Percentiles rank a stretch among this genome's conserved stretches.
Conservation (phyloP, 1,284 basidiomycete species). For the Sphaerobolus stellatus region DNA sequence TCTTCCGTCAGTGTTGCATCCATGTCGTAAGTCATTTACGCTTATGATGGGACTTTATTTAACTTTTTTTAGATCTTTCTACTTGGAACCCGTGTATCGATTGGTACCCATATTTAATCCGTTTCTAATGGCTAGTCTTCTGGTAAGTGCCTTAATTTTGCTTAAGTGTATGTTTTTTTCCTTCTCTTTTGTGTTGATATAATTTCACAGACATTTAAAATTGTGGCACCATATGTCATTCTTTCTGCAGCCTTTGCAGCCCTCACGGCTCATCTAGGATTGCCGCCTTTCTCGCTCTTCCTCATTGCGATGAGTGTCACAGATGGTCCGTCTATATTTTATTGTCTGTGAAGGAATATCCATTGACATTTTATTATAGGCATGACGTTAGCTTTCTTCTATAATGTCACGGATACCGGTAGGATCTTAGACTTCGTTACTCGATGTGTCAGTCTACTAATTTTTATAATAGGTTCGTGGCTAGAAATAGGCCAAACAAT, state of each 20-base stretch:
- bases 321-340: slow-evolving; percentile 51
- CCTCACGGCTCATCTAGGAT: slow-evolving; percentile 60
- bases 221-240: slow-evolving; percentile 77
- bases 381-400: slow-evolving; percentile 84
- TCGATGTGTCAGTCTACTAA: not conserved
- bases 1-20: slow-evolving; percentile 70
- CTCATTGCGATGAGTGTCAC: slow-evolving; percentile 72
- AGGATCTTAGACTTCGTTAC: slow-evolving; percentile 17
- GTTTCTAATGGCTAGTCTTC: slow-evolving; percentile 76
- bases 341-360: slow-evolving; percentile 1
- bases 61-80: slow-evolving; percentile 64
- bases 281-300: slow-evolving; percentile 78
- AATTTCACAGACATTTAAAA: slow-evolving; percentile 71
- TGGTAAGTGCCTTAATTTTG: slow-evolving; percentile 44
- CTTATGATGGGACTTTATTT: not conserved
- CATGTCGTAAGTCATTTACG: slow-evolving; percentile 61
- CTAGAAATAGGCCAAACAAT: slow-evolving; percentile 88
- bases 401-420: slow-evolving; percentile 79
- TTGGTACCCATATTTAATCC: slow-evolving; percentile 86
- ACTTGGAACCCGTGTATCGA: slow-evolving; percentile 86
- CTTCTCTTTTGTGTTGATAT: not conserved
- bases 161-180: not conserved
- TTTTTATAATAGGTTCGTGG: slow-evolving; percentile 63
- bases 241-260: slow-evolving; percentile 67
- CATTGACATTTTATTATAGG: slow-evolving; percentile 37